phyloP scores from a whole-genome alignment of 1,139 yeast species.

The Geotrichum klebahnii region DNA sequence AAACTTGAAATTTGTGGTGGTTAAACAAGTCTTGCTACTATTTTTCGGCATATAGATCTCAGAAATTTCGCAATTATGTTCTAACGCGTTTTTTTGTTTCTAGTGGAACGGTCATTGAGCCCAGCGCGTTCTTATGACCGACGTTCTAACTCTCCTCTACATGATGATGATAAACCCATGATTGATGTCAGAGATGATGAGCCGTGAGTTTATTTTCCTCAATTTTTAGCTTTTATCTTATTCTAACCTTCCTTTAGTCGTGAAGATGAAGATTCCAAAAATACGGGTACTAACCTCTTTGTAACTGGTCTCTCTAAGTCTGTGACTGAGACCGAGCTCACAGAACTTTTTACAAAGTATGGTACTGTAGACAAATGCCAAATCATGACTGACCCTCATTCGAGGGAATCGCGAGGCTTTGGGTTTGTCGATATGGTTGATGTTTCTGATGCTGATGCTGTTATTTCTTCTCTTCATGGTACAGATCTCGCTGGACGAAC shows the following conservation, averaged over 20 bases:
- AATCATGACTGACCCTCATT: conserved; percentile 42
- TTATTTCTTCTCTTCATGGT: conserved; percentile 37
- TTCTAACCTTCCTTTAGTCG: conserved; percentile 9
- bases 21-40: not conserved
- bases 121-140: conserved; percentile 30
- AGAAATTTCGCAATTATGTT: not conserved
- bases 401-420: conserved; percentile 41
- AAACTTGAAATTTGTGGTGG: not conserved
- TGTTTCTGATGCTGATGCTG: conserved; percentile 37
- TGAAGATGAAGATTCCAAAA: conserved; percentile 31
- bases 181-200: conserved; percentile 18
- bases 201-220: conserved; percentile 6
- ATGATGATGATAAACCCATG: conserved; percentile 21
- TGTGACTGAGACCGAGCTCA: conserved; percentile 36
- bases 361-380: conserved; percentile 39
- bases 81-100: not conserved
- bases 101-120: conserved; percentile 23
- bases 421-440: conserved; percentile 41
- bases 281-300: conserved; percentile 41
- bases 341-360: conserved; percentile 36
- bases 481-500: conserved; percentile 36
- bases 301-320: conserved; percentile 40
- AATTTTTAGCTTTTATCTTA: not conserved
- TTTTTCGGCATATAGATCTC: too few relatives aligned
- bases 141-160: conserved; percentile 30